A percentile compares a stretch with the other conserved stretches of the same genome.
Conservation (phyloP, 2,329 filamentous ascomycete genomes). For the Fusarium abutilonis region DNA sequence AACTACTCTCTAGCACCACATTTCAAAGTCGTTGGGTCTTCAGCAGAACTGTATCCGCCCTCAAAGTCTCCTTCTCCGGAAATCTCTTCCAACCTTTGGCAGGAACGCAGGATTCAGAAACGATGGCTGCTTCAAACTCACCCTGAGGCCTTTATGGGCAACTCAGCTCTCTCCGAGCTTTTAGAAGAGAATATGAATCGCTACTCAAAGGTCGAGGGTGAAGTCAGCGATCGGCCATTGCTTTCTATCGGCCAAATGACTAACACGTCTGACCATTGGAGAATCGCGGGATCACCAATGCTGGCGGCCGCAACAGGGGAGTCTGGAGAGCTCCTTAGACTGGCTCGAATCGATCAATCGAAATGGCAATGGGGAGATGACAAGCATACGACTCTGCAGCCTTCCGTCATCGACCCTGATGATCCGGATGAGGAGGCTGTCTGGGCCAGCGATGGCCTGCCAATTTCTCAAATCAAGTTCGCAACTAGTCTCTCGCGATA, state of each 20-base stretch:
- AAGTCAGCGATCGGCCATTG: slow-evolving; percentile 47
- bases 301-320: slow-evolving; percentile 65
- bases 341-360: slow-evolving; percentile 62
- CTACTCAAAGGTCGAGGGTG: slow-evolving; percentile 44
- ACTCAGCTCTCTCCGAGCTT: slow-evolving; percentile 45
- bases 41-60: slow-evolving; percentile 50
- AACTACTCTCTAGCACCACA: slow-evolving; percentile 42
- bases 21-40: slow-evolving; percentile 48
- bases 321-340: slow-evolving; percentile 65
- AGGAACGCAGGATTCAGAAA: slow-evolving; percentile 51
- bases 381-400: slow-evolving; percentile 57
- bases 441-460: slow-evolving; percentile 64
- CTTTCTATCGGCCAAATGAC: slow-evolving; percentile 67
- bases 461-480: slow-evolving; percentile 64
- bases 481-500: slow-evolving; percentile 52
- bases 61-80: slow-evolving; percentile 44
- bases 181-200: slow-evolving; percentile 52
- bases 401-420: slow-evolving; percentile 55
- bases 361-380: slow-evolving; percentile 64
- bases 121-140: slow-evolving; percentile 62
- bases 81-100: slow-evolving; percentile 43
- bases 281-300: slow-evolving; percentile 46
- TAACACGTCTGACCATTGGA: slow-evolving; percentile 50
- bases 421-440: slow-evolving; percentile 59
- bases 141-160: slow-evolving; percentile 61